These are phyloP conservation scores for Tetradesmus lagerheimii DNA, from an alignment of 139 green algal species.

Conservation along the genomic window DNA sequence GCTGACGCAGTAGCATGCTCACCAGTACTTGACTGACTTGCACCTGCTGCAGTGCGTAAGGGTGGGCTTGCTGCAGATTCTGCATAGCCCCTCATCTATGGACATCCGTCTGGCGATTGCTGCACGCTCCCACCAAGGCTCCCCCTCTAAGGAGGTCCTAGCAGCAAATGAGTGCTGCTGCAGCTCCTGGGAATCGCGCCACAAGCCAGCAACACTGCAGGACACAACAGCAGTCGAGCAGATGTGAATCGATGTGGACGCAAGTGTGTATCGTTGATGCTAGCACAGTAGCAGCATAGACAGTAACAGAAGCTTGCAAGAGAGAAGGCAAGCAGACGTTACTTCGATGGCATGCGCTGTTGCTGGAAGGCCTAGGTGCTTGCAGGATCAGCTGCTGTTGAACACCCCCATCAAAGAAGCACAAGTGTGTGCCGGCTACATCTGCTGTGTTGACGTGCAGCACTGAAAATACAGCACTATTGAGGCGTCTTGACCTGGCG, in stretches of 20 bases:
- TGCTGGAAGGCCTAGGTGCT: neutral
- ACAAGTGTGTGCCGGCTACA: too few relatives aligned
- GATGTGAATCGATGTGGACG: neutral
- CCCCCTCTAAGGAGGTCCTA: conserved; percentile 11
- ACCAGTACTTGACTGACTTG: conserved; percentile 50
- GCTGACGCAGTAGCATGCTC: neutral
- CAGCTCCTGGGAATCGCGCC: neutral
- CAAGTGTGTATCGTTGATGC: neutral
- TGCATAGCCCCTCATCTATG: conserved; percentile 18
- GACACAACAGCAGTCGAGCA: neutral
- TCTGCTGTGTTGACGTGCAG: too few relatives aligned
- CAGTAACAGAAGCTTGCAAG: neutral
- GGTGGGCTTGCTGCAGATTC: conserved; percentile 35
- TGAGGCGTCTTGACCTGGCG: too few relatives aligned
- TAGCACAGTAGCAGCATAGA: neutral
- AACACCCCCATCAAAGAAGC: too few relatives aligned
- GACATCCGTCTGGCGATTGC: conserved; percentile 26
- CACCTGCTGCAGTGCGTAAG: conserved; percentile 23
- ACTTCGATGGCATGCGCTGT: neutral
- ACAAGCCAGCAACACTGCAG: neutral
- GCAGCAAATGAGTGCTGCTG: neutral
- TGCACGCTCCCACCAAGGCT: conserved; percentile 40
- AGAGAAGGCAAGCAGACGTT: neutral
- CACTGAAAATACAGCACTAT: too few relatives aligned
- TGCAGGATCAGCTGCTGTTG: too few relatives aligned